Evolutionary conservation across 257 asterid genomes (phyloP).

Genomic region (Fraxinus americana): DNA sequence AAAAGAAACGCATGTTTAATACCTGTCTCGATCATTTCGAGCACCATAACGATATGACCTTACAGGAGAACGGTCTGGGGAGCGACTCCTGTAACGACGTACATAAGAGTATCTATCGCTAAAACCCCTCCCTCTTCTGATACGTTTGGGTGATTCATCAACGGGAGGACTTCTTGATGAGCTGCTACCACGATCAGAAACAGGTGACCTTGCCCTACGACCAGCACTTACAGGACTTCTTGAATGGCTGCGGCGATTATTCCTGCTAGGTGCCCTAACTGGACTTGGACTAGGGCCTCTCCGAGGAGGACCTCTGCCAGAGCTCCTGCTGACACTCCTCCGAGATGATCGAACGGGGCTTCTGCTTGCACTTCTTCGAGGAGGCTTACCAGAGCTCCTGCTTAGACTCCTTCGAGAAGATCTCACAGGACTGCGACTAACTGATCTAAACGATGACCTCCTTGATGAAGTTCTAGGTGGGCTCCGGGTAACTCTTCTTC

Average conservation of each 20-base stretch:
- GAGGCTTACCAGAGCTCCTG: slow-evolving; percentile 50
- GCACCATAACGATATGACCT: slow-evolving; percentile 83
- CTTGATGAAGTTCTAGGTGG: slow-evolving; percentile 59
- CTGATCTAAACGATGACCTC: slow-evolving; percentile 55
- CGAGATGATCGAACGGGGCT: slow-evolving; percentile 65
- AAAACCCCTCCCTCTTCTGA: slow-evolving; percentile 97
- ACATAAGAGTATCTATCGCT: slow-evolving; percentile 86
- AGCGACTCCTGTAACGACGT: slow-evolving; percentile 82
- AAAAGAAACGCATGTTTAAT: slow-evolving; percentile 18
- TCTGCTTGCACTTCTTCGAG: slow-evolving; percentile 73
- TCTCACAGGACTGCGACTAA: slow-evolving; percentile 66
- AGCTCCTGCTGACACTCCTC: slow-evolving; percentile 83
- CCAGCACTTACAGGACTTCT: slow-evolving; percentile 65
- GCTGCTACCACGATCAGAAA: slow-evolving; percentile 67
- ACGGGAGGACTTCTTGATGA: slow-evolving; percentile 85
- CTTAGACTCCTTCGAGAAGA: slow-evolving; percentile 52
- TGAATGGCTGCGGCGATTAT: slow-evolving; percentile 61
- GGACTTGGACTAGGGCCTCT: slow-evolving; percentile 72
- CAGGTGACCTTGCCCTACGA: slow-evolving; percentile 77
- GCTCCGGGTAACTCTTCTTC: slow-evolving; percentile 48
- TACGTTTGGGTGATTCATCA: slow-evolving; percentile 88
- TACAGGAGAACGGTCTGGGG: slow-evolving; percentile 85
- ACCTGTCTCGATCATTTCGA: slow-evolving; percentile 83
- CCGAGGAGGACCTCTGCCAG: slow-evolving; percentile 65
- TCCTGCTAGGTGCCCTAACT: slow-evolving; percentile 63